phyloP scores from a whole-genome alignment of 805 yeast genomes.

The Saturnispora quitensis region DNA sequence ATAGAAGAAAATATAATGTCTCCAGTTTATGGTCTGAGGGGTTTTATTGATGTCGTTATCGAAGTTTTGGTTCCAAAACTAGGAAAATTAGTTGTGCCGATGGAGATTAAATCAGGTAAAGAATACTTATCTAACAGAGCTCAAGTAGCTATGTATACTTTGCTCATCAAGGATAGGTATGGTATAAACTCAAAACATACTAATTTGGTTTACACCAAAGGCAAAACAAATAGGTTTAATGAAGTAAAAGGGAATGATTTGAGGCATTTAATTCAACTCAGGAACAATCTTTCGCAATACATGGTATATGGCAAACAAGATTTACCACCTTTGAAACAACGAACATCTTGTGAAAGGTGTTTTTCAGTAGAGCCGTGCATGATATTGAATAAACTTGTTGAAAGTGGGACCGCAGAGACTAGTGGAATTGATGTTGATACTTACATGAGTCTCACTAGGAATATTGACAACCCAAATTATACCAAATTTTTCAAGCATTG shows the following conservation, averaged over 20 bases:
- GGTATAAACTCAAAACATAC: conserved; percentile 56
- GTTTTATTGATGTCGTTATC: conserved; percentile 81
- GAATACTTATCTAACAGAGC: conserved; percentile 67
- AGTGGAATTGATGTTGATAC: conserved; percentile 44
- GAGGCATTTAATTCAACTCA: conserved; percentile 54
- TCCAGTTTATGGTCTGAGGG: conserved; percentile 81
- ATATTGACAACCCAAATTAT: conserved; percentile 33
- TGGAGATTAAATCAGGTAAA: conserved; percentile 86
- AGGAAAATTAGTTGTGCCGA: conserved; percentile 51
- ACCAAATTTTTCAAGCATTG: conserved; percentile 57
- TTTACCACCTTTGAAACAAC: conserved; percentile 46
- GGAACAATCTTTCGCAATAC: conserved; percentile 61
- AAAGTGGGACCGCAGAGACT: conserved; percentile 45
- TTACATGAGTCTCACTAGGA: conserved; percentile 42
- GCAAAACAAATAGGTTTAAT: conserved; percentile 32
- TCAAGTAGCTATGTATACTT: conserved; percentile 74
- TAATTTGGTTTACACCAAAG: conserved; percentile 65
- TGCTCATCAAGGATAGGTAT: conserved; percentile 73
- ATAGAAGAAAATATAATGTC: conserved; percentile 91
- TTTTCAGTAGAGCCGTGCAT: conserved; percentile 49
- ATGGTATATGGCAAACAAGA: conserved; percentile 41
- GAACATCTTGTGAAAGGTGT: conserved; percentile 55
- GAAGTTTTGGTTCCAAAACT: conserved; percentile 41
- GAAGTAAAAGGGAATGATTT: conserved; percentile 49
- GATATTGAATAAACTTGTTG: conserved; percentile 51